Evolutionary conservation across 2,329 filamentous ascomycete species (phyloP).

Genomic region (Aspergillus amoenus): DNA sequence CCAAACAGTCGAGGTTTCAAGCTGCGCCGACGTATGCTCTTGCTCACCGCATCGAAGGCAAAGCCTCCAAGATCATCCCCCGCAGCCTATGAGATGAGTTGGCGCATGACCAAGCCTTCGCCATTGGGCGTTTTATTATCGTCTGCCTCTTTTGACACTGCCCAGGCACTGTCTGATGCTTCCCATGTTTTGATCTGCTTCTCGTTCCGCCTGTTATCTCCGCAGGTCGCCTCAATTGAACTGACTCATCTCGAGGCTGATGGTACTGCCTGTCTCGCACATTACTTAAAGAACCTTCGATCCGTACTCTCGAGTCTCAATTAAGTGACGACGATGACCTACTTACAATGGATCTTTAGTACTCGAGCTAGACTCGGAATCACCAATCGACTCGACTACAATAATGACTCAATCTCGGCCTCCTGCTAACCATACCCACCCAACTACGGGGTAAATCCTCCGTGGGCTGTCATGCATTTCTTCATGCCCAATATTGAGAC

Average conservation of each 20-base stretch:
- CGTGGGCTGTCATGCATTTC: neutral
- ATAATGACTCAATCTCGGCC: conserved; percentile 7
- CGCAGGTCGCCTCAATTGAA: neutral
- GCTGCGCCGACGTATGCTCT: conserved; percentile 11
- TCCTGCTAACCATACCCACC: neutral
- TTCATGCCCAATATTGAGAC: conserved; percentile 17
- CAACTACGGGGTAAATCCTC: conserved; percentile 3
- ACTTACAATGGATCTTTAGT: neutral
- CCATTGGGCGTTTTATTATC: conserved; percentile 11
- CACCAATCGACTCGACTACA: neutral
- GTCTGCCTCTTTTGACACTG: conserved; percentile 8
- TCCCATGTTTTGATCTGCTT: neutral
- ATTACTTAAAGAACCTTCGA: neutral
- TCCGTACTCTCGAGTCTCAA: neutral
- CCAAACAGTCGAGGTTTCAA: neutral
- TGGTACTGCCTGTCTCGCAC: neutral
- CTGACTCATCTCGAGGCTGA: neutral
- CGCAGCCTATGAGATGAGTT: conserved; percentile 20
- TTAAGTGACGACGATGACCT: neutral
- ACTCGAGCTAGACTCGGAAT: neutral
- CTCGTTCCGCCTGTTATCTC: neutral
- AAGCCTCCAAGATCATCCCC: conserved; percentile 6
- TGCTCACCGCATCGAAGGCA: conserved; percentile 33
- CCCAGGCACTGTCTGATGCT: conserved; percentile 3
- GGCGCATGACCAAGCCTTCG: conserved; percentile 1